Percentiles rank a stretch among this genome's conserved stretches.
Evolutionary conservation across 1,139 yeast species (phyloP).

Genomic region (Magnusiomyces ingens): DNA sequence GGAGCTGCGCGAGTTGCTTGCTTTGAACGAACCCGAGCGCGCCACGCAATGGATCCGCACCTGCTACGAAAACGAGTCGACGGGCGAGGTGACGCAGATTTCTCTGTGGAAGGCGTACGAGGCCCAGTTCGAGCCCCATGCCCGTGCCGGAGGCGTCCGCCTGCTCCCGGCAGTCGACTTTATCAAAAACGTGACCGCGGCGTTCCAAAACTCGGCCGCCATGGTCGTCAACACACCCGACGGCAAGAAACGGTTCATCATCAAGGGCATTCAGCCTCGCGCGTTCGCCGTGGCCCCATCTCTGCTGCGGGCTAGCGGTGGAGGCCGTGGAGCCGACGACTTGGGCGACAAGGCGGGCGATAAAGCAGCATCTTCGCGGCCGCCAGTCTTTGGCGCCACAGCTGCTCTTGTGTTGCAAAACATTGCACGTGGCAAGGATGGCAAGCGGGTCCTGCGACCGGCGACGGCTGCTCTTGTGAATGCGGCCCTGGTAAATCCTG

Average conservation of each 20-base stretch:
- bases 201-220: slow-evolving; percentile 88
- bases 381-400: slow-evolving; percentile 32
- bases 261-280: slow-evolving; percentile 81
- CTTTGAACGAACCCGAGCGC: slow-evolving; percentile 76
- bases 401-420: slow-evolving; percentile 36
- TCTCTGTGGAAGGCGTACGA: slow-evolving; percentile 96
- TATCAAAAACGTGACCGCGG: slow-evolving; percentile 85
- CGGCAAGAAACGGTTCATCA: slow-evolving; percentile 73
- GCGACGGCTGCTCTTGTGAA: slow-evolving; percentile 21
- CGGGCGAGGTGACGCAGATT: slow-evolving; percentile 90
- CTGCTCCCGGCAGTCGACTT: slow-evolving; percentile 93
- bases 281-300: slow-evolving; percentile 41
- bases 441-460: slow-evolving; percentile 27
- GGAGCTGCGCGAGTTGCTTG: slow-evolving; percentile 55
- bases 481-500: slow-evolving; percentile 25
- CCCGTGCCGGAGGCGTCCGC: slow-evolving; percentile 41
- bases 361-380: slow-evolving; percentile 8
- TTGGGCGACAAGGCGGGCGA: background rate
- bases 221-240: slow-evolving; percentile 65
- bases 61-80: slow-evolving; percentile 69
- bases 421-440: slow-evolving; percentile 31
- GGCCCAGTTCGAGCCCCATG: slow-evolving; percentile 58
- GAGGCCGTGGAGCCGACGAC: background rate
- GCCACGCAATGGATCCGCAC: slow-evolving; percentile 95
- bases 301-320: background rate